phyloP scores from a whole-genome alignment of 1,139 yeast genomes.

The Yamadazyma diospyri region DNA sequence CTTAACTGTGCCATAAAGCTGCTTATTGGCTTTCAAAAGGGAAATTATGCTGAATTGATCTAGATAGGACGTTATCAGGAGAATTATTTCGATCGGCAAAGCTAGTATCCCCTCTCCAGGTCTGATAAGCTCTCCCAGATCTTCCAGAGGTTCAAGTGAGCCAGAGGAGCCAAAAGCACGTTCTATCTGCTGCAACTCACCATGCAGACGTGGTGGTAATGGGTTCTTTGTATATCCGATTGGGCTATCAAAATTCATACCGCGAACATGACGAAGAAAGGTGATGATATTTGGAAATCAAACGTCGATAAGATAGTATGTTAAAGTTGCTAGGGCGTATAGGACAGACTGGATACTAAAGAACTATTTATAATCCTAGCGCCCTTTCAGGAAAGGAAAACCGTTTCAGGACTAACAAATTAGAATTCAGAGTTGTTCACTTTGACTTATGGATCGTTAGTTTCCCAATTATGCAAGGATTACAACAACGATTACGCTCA shows the following conservation, averaged over 20 bases:
- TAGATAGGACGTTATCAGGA: slow-evolving; percentile 28
- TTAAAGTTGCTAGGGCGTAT: no score
- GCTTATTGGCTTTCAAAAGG: slow-evolving; percentile 28
- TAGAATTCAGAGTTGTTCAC: slow-evolving; percentile 89
- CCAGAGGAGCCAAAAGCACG: no score
- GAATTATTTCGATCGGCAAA: slow-evolving; percentile 38
- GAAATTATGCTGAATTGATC: slow-evolving; percentile 41
- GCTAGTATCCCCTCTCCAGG: no score
- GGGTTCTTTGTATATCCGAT: slow-evolving; percentile 17
- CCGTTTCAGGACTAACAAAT: no score
- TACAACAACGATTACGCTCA: slow-evolving; percentile 68
- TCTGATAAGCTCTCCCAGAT: no score
- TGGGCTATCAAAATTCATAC: slow-evolving; percentile 13
- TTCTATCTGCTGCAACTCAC: no score
- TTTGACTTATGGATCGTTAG: slow-evolving; percentile 90
- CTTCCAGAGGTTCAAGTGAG: no score
- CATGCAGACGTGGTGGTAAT: no score
- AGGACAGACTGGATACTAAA: no score
- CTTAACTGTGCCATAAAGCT: slow-evolving; percentile 27
- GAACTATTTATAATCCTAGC: no score
- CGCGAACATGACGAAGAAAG: slow-evolving; percentile 23
- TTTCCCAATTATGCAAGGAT: slow-evolving; percentile 88
- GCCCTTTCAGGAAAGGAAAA: no score
- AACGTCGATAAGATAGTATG: slow-evolving; percentile 80
- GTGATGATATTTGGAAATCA: slow-evolving; percentile 93